These are phyloP conservation scores for Botrytis pseudocinerea DNA, from an alignment of 2,329 filamentous ascomycete genomes.

Conservation along the genomic window DNA sequence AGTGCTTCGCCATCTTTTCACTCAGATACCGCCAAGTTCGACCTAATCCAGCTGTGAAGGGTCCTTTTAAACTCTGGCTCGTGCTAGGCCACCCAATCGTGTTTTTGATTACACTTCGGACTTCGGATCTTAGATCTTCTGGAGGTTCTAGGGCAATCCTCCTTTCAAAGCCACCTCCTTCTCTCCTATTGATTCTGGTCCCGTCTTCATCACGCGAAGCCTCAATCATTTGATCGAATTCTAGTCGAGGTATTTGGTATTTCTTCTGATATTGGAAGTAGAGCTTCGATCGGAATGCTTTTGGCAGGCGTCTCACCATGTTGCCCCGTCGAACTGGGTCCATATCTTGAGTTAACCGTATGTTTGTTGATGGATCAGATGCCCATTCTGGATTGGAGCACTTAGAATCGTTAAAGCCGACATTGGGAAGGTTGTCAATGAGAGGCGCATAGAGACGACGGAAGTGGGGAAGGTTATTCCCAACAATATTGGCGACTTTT, in stretches of 20 bases:
- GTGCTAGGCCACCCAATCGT: constrained; percentile 93
- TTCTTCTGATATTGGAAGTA: constrained; percentile 96
- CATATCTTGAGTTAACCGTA: constrained; percentile 83
- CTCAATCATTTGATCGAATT: constrained; percentile 84
- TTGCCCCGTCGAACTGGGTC: constrained; percentile 86
- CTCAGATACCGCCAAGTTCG: constrained; percentile 73
- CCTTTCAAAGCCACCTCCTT: constrained; percentile 83
- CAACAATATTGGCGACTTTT: constrained; percentile 93
- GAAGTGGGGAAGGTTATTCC: constrained; percentile 88
- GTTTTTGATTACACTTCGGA: constrained; percentile 76
- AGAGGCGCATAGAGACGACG: constrained; percentile 86
- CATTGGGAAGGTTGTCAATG: constrained; percentile 86
- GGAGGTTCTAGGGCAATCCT: constrained; percentile 73
- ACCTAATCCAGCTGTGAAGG: constrained; percentile 72
- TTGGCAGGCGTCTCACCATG: constrained; percentile 91
- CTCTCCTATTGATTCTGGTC: constrained; percentile 66
- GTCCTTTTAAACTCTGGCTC: constrained; percentile 80
- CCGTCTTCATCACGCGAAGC: constrained; percentile 71
- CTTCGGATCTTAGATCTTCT: constrained; percentile 65
- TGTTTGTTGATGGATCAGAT: constrained; percentile 61
- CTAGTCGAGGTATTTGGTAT: constrained; percentile 77
- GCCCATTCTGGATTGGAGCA: constrained; percentile 62
- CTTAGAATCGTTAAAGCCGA: constrained; percentile 69
- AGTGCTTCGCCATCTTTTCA: constrained; percentile 75
- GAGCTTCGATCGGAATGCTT: constrained; percentile 80